phyloP scores from a whole-genome alignment of 441 rosid species.

The Aleurites moluccanus region DNA sequence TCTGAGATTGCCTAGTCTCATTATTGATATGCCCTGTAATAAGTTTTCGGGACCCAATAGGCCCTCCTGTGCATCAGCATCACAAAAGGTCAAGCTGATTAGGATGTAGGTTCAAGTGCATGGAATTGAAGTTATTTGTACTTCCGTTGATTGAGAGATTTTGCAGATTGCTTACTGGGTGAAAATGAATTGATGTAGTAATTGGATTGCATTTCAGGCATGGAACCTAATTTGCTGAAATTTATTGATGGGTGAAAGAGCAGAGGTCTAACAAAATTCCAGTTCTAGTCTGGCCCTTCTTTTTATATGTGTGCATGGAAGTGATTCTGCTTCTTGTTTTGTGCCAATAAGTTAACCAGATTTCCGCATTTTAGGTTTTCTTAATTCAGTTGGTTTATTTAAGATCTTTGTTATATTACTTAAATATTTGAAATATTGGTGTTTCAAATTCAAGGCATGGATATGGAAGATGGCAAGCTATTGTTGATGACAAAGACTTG shows the following conservation, averaged over 20 bases:
- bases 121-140: background rate
- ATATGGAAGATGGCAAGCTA: constrained; percentile 99
- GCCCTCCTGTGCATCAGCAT: background rate
- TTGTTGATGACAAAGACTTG: constrained; percentile 91
- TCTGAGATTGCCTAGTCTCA: too few species aligned
- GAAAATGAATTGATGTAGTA: background rate
- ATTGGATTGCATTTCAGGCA: background rate
- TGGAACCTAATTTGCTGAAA: background rate
- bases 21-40: background rate
- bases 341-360: background rate
- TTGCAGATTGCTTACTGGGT: background rate
- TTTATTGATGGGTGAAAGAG: background rate
- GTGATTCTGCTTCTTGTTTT: background rate
- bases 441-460: constrained; percentile 71
- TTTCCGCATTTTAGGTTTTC: background rate
- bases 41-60: background rate
- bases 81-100: constrained; percentile 8
- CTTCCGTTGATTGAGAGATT: constrained; percentile 6
- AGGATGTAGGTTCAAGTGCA: background rate
- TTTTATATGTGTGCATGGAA: background rate
- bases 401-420: constrained; percentile 13
- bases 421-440: constrained; percentile 3
- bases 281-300: constrained; percentile 3
- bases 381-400: background rate
- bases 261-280: background rate